Conservation (phyloP, 1,139 yeast genomes). For the Pichia norvegensis region DNA sequence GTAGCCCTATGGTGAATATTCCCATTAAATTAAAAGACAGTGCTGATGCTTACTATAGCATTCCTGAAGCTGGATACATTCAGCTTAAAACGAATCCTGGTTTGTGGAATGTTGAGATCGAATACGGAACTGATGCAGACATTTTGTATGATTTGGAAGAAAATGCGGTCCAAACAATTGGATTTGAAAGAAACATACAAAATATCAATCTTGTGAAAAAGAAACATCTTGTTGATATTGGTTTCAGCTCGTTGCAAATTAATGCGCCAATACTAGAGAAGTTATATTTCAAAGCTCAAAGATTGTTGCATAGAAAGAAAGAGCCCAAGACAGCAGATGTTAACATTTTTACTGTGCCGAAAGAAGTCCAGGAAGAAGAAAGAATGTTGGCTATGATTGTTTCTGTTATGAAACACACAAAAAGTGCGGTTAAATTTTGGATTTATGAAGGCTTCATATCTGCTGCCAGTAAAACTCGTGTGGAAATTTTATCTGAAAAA, state of each 20-base stretch:
- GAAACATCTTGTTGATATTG: background rate
- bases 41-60: background rate
- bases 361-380: constrained; percentile 63
- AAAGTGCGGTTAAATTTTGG: constrained; percentile 75
- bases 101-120: constrained; percentile 43
- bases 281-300: background rate
- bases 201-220: background rate
- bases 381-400: constrained; percentile 70
- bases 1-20: background rate
- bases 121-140: constrained; percentile 17
- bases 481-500: constrained; percentile 56
- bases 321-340: constrained; percentile 45
- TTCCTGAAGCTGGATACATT: constrained; percentile 49
- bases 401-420: constrained; percentile 59
- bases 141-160: background rate
- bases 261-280: background rate
- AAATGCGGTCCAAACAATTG: background rate
- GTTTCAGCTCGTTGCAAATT: background rate
- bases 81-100: constrained; percentile 72
- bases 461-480: constrained; percentile 50
- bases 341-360: constrained; percentile 80
- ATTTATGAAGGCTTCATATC: constrained; percentile 73
- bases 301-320: background rate
- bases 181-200: background rate
- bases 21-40: background rate